phyloP scores from a whole-genome alignment of 78 protist genomes.

The Emiliania huxleyi region DNA sequence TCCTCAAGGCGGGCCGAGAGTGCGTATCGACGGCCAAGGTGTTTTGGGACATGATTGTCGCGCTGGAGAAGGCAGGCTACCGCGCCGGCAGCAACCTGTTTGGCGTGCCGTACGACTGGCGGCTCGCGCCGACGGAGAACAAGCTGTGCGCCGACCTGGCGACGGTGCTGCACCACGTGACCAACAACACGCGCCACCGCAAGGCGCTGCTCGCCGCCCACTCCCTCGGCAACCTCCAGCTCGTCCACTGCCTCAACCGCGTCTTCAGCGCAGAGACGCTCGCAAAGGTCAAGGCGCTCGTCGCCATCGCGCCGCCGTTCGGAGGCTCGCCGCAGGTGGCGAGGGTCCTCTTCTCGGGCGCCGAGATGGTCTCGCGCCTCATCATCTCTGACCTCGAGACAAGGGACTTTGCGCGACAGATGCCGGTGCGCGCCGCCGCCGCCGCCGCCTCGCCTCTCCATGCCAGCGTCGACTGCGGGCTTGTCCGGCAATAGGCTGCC shows the following conservation, averaged over 20 bases:
- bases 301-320: not conserved
- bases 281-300: not conserved
- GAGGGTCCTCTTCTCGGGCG: not conserved
- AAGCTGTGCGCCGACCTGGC: not conserved
- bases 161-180: not conserved
- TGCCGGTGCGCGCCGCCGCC: no score
- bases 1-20: not conserved
- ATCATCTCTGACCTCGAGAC: not conserved
- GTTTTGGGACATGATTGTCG: not conserved
- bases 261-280: not conserved
- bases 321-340: not conserved
- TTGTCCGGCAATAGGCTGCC: no score
- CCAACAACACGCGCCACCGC: not conserved
- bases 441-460: no score
- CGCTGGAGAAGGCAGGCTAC: not conserved
- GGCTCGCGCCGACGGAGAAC: not conserved
- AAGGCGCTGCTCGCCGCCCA: not conserved
- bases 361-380: not conserved
- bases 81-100: not conserved
- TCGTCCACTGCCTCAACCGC: not conserved
- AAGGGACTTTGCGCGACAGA: not conserved
- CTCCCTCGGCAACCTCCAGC: not conserved
- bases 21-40: not conserved
- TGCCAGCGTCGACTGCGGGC: no score
- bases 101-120: conserved; percentile 9